These are phyloP conservation scores for Postia placenta DNA, from an alignment of 768 basidiomycete species.

Conservation along the genomic window DNA sequence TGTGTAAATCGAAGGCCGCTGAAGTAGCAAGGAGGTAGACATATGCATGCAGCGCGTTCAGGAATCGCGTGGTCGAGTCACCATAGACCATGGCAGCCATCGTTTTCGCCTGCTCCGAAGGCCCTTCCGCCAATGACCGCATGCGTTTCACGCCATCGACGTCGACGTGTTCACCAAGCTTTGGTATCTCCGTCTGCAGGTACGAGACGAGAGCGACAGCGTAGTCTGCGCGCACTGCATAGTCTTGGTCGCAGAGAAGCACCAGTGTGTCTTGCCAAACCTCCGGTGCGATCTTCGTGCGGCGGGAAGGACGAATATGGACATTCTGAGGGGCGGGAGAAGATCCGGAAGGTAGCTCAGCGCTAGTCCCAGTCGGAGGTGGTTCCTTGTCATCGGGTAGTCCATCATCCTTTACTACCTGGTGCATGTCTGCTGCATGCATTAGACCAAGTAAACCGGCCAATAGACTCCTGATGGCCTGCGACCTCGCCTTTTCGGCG, in stretches of 20 bases:
- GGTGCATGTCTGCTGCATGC: constrained; percentile 49
- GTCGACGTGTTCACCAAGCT: constrained; percentile 45
- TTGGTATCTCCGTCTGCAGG: constrained; percentile 69
- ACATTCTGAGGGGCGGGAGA: constrained; percentile 12
- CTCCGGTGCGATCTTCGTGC: constrained; percentile 70
- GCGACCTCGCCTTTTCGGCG: constrained; percentile 42
- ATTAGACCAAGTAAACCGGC: constrained; percentile 68
- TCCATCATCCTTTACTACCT: constrained; percentile 26
- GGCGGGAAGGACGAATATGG: constrained; percentile 39
- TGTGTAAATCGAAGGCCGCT: constrained; percentile 46
- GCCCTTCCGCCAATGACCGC: constrained; percentile 43
- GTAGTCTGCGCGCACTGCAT: constrained; percentile 75
- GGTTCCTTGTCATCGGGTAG: constrained; percentile 12
- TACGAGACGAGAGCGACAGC: constrained; percentile 69
- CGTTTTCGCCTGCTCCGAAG: constrained; percentile 39
- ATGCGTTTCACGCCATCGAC: constrained; percentile 41
- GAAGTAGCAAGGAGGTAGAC: constrained; percentile 74
- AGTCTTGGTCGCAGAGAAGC: constrained; percentile 74
- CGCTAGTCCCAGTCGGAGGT: constrained; percentile 6
- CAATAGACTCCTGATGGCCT: constrained; percentile 66
- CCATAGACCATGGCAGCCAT: constrained; percentile 47
- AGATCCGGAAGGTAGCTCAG: constrained; percentile 6
- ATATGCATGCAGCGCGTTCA: constrained; percentile 78
- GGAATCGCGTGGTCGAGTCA: constrained; percentile 61
- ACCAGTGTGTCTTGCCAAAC: constrained; percentile 90